These are phyloP conservation scores for Aspergillus haitiensis DNA, from an alignment of 495 filamentous ascomycete species.

Conservation along the genomic window DNA sequence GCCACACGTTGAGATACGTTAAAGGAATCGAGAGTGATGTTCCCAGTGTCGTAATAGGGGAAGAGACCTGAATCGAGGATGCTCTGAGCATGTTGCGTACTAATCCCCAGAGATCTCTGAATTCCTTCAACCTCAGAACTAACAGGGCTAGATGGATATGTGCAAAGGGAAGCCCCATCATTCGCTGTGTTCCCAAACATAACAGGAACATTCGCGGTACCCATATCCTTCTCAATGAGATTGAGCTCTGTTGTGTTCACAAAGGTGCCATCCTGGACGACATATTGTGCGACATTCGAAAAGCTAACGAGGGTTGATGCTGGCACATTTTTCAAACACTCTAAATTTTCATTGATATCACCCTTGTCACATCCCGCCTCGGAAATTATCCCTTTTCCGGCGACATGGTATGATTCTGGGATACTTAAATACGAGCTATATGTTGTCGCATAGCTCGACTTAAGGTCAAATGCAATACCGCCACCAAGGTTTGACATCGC, in stretches of 20 bases:
- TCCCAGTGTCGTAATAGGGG: slow-evolving; percentile 40
- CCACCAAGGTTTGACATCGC: slow-evolving; percentile 45
- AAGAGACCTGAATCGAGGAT: slow-evolving; percentile 45
- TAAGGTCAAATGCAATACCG: slow-evolving; percentile 34
- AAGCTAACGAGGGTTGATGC: slow-evolving; percentile 32
- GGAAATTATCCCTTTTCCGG: slow-evolving; percentile 39
- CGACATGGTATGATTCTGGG: slow-evolving; percentile 34
- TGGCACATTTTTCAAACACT: slow-evolving; percentile 38
- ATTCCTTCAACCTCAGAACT: slow-evolving; percentile 34
- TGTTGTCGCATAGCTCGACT: slow-evolving; percentile 39
- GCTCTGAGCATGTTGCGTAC: slow-evolving; percentile 31
- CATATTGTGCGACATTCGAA: slow-evolving; percentile 39
- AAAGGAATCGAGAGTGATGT: slow-evolving; percentile 45
- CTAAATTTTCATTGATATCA: slow-evolving; percentile 33
- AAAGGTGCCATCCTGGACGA: slow-evolving; percentile 46
- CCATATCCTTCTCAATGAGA: slow-evolving; percentile 31
- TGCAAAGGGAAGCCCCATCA: slow-evolving; percentile 44
- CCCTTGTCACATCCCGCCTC: slow-evolving; percentile 37
- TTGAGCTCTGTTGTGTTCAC: slow-evolving; percentile 42
- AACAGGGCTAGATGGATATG: slow-evolving; percentile 35
- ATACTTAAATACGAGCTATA: slow-evolving; percentile 44
- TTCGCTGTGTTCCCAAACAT: slow-evolving; percentile 43
- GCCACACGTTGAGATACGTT: slow-evolving; percentile 43
- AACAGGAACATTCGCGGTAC: slow-evolving; percentile 38
- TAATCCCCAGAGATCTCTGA: slow-evolving; percentile 37